A percentile compares a stretch with the other conserved stretches of the same genome.
Evolutionary conservation across 2,329 filamentous ascomycete genomes (phyloP).

Genomic region (Diplodia scrobiculata): DNA sequence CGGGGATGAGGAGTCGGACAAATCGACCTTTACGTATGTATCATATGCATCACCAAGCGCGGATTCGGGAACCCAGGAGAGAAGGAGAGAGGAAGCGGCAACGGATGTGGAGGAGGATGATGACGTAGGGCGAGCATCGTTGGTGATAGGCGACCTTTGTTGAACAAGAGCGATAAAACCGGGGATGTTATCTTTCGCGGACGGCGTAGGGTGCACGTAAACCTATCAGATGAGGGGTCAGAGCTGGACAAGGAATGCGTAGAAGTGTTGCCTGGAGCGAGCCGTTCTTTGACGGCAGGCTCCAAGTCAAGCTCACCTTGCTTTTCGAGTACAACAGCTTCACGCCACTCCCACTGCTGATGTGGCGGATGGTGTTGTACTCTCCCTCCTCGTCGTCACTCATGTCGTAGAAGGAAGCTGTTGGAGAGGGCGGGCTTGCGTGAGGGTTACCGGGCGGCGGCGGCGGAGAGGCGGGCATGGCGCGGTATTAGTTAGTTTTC

Average conservation of each 20-base stretch:
- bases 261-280: conserved; percentile 8
- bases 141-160: conserved; percentile 62
- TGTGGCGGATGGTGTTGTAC: conserved; percentile 89
- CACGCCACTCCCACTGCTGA: conserved; percentile 75
- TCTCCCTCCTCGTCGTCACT: conserved; percentile 95
- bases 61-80: conserved; percentile 92
- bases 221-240: conserved; percentile 59
- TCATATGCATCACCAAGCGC: conserved; percentile 79
- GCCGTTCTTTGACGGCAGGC: conserved; percentile 33
- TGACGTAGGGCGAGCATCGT: conserved; percentile 45
- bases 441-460: conserved; percentile 3
- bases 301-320: conserved; percentile 64
- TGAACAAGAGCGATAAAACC: conserved; percentile 92
- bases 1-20: conserved; percentile 76
- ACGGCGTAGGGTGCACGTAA: conserved; percentile 92
- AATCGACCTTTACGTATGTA: conserved; percentile 94
- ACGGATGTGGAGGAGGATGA: conserved; percentile 45
- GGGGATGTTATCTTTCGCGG: conserved; percentile 90
- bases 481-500: background rate
- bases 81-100: conserved; percentile 70
- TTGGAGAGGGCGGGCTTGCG: conserved; percentile 65
- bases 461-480: conserved; percentile 15
- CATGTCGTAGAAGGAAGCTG: conserved; percentile 89
- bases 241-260: conserved; percentile 23
- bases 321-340: conserved; percentile 95